Evolutionary conservation across 345 rosid genomes (phyloP).

Genomic region (Gossypium raimondii): DNA sequence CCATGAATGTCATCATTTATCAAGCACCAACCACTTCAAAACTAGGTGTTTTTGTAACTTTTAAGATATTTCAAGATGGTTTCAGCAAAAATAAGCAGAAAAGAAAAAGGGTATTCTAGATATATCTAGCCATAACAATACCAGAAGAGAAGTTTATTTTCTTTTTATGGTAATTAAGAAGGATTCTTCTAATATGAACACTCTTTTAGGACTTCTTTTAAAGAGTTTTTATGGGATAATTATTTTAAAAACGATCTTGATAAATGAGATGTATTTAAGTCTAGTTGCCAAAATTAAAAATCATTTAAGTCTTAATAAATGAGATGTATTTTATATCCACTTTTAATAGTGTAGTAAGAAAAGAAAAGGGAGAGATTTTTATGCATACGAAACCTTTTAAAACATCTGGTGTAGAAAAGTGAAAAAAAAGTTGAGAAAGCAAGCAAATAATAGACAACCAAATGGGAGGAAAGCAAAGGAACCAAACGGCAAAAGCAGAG

Average conservation of each 20-base stretch:
- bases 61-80: slow-evolving; percentile 5
- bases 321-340: not conserved
- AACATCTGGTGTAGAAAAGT: not conserved
- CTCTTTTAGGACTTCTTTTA: too few relatives aligned
- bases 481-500: slow-evolving; percentile 20
- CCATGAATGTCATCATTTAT: not conserved
- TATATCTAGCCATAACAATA: not conserved
- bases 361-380: too few relatives aligned
- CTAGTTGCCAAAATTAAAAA: too few relatives aligned
- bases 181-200: not conserved
- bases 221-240: too few relatives aligned
- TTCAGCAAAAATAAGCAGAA: not conserved
- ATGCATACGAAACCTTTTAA: not conserved
- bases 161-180: not conserved
- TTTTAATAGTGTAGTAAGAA: not conserved
- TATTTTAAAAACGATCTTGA: too few relatives aligned
- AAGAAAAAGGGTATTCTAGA: not conserved
- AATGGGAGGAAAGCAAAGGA: not conserved
- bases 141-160: not conserved
- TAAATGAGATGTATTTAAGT: too few relatives aligned
- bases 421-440: not conserved
- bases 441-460: not conserved
- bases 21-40: not conserved
- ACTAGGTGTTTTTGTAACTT: not conserved
- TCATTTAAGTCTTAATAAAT: not conserved